Percentiles rank a stretch among this genome's conserved stretches.
phyloP scores from a whole-genome alignment of 1,284 basidiomycete genomes.

The Chalciporus sp. region DNA sequence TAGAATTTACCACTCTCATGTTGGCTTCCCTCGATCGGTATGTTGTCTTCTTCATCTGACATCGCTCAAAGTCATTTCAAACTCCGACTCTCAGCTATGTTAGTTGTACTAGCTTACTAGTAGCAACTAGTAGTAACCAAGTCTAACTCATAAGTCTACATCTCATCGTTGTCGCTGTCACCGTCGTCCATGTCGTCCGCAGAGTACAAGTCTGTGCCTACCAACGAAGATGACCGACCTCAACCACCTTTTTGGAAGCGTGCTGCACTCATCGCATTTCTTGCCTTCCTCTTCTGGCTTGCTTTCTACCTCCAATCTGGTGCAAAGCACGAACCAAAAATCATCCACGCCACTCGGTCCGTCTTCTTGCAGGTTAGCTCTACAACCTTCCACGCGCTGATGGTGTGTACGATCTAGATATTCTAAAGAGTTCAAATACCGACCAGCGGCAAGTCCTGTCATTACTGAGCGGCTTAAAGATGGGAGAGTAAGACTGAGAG shows the following conservation, averaged over 20 bases:
- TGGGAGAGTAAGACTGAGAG: conserved; percentile 44
- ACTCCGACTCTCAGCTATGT: no score
- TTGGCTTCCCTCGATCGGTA: background rate
- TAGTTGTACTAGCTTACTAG: no score
- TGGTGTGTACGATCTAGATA: conserved; percentile 40
- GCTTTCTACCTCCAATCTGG: conserved; percentile 36
- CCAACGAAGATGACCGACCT: no score
- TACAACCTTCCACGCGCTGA: background rate
- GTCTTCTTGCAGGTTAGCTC: background rate
- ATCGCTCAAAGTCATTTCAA: conserved; percentile 7
- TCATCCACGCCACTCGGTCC: conserved; percentile 41
- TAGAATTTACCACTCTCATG: conserved; percentile 18
- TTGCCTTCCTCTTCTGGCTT: conserved; percentile 46
- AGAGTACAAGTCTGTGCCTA: background rate
- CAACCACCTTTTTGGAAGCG: conserved; percentile 44
- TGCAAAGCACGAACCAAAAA: conserved; percentile 29
- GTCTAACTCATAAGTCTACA: no score
- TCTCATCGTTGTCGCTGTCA: background rate
- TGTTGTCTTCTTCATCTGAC: conserved; percentile 7
- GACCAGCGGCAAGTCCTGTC: conserved; percentile 54
- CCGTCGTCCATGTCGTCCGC: background rate
- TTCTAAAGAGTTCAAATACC: conserved; percentile 53
- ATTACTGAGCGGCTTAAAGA: conserved; percentile 53
- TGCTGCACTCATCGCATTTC: conserved; percentile 41
- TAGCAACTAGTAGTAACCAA: no score